Evolutionary conservation across 2,329 filamentous ascomycete species (phyloP), one percentile per base, ranked within the genome.

Genomic region (Colletotrichum cuscutae): DNA sequence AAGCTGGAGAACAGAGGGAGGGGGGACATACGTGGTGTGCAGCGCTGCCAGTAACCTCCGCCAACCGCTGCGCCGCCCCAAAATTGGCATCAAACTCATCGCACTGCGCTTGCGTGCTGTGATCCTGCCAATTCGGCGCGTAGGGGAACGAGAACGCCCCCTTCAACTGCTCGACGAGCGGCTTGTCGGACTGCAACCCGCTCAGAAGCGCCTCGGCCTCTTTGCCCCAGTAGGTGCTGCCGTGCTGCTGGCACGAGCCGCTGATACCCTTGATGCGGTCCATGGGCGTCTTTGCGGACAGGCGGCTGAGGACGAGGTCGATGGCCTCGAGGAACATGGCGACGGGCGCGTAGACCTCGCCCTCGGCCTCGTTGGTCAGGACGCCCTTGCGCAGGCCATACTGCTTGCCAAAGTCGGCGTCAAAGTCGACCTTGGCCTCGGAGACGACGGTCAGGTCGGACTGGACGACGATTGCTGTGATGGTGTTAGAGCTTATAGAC

Each of bases 101-200:
- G 80, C 95, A 98, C 84, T 99, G 94, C 76, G 88, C 88, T 84
- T 98, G 95, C 2, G 97, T 98, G 84, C 95, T 98, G 74, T 95
- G 93, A 82, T 99, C 97, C 84, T 98, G 97, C 97, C 97, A 99
- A 82, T 98, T 99, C 8, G 97, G 97, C 76, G 94, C 95, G 84
- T 92, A 95, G 5, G 93, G 92, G 81, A 97, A 93, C 19, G 95
- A 93, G 79, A 98, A 94, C 0, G 93, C 93, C 3, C 84, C 85
- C 11, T 85, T 83, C 30, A 98, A 85, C 84, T 97, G 95, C 73
- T 93, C 91, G 62, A 93, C 88, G 59, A 98, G 85, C 0, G 88
- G 84, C 80, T 89, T 89, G 24, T 83, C 83, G 3, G 88, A 80
- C 76, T 94, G 87, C 56, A 98, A 84, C 13, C 78, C 84, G 4